phyloP scores from a whole-genome alignment of 2,329 filamentous ascomycete species.

The Emmonsiellopsis sp. region DNA sequence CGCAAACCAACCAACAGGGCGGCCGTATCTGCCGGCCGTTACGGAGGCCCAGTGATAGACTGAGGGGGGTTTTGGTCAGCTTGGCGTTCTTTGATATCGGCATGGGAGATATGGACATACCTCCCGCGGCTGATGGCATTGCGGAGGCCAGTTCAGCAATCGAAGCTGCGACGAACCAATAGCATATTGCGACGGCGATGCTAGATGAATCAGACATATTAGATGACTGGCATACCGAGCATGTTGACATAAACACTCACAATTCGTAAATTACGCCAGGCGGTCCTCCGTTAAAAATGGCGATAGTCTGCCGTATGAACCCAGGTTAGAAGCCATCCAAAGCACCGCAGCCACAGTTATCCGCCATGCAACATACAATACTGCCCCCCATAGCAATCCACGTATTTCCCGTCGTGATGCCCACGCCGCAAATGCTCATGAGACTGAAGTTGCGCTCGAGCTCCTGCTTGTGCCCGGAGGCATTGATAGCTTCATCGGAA shows the following conservation, averaged over 20 bases:
- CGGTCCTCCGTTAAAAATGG: constrained; percentile 52
- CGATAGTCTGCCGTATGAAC: constrained; percentile 30
- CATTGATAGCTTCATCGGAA: constrained; percentile 46
- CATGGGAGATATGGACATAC: constrained; percentile 15
- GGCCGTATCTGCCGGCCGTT: constrained; percentile 47
- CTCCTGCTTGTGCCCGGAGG: constrained; percentile 55
- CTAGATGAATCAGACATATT: constrained; percentile 15
- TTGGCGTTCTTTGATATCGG: neutral
- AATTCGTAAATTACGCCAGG: constrained; percentile 56
- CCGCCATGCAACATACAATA: constrained; percentile 41
- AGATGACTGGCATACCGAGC: constrained; percentile 3
- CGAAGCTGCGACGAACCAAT: constrained; percentile 49
- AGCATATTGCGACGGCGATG: constrained; percentile 40
- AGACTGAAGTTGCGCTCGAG: constrained; percentile 54
- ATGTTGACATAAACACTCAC: constrained; percentile 15
- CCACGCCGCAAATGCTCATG: constrained; percentile 49
- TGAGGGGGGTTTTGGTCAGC: constrained; percentile 6
- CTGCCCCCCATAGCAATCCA: constrained; percentile 57
- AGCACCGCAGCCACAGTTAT: neutral
- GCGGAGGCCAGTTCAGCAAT: constrained; percentile 53
- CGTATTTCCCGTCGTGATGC: constrained; percentile 54
- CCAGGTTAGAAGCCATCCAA: constrained; percentile 3
- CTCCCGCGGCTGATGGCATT: constrained; percentile 51
- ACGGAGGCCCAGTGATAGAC: constrained; percentile 55
- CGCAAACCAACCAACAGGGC: constrained; percentile 39